These are phyloP conservation scores for Phaffomyces antillensis DNA, from an alignment of 805 yeast genomes.

Conservation along the genomic window DNA sequence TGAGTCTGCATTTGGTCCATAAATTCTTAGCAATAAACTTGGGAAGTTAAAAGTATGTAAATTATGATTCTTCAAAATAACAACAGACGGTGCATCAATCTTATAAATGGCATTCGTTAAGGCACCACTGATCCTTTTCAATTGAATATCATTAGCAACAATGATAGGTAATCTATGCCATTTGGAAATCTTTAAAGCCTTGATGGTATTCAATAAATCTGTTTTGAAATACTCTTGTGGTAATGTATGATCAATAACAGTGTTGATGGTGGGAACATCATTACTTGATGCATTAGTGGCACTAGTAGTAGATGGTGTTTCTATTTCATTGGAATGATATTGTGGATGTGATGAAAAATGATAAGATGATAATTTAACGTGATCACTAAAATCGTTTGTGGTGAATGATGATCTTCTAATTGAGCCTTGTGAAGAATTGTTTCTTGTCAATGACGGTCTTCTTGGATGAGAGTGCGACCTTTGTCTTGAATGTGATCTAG, in stretches of 20 bases:
- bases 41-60: slow-evolving; percentile 40
- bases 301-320: background rate
- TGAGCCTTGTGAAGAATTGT: slow-evolving; percentile 7
- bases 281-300: too few relatives aligned
- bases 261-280: slow-evolving; percentile 43
- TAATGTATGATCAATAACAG: slow-evolving; percentile 62
- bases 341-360: slow-evolving; percentile 5
- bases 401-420: slow-evolving; percentile 9
- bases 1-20: slow-evolving; percentile 81
- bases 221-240: slow-evolving; percentile 83
- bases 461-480: slow-evolving; percentile 5
- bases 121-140: slow-evolving; percentile 82
- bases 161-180: slow-evolving; percentile 51
- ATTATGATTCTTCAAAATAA: slow-evolving; percentile 27
- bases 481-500: slow-evolving; percentile 13
- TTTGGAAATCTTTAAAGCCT: slow-evolving; percentile 59
- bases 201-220: slow-evolving; percentile 62
- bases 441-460: slow-evolving; percentile 11
- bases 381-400: slow-evolving; percentile 2
- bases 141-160: slow-evolving; percentile 37
- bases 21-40: slow-evolving; percentile 66
- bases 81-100: slow-evolving; percentile 47
- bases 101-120: slow-evolving; percentile 85
- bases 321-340: background rate
- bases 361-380: slow-evolving; percentile 5